A percentile compares a stretch with the other conserved stretches of the same genome.
Evolutionary conservation across 495 filamentous ascomycete species (phyloP).

Genomic region (Trichoderma erinaceum): DNA sequence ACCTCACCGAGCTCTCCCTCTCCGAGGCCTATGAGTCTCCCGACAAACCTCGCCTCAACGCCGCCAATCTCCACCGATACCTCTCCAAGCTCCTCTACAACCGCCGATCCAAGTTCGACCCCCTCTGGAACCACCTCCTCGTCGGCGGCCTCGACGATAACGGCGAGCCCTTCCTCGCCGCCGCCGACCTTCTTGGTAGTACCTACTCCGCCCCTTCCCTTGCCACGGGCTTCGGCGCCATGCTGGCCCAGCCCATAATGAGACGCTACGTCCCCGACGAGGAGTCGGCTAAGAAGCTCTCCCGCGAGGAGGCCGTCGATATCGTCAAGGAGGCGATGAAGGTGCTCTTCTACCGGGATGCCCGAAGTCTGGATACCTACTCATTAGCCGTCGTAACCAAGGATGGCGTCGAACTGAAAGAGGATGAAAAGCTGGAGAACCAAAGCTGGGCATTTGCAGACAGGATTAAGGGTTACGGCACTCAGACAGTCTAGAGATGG

Average conservation of each 20-base stretch:
- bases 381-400: conserved; percentile 83
- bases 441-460: conserved; percentile 99
- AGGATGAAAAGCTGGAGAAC: conserved; percentile 62
- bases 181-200: conserved; percentile 86
- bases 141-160: conserved; percentile 81
- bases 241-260: conserved; percentile 88
- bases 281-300: conserved; percentile 59
- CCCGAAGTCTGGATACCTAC: conserved; percentile 84
- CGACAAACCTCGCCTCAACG: conserved; percentile 56
- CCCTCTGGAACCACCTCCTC: conserved; percentile 91
- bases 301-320: conserved; percentile 69
- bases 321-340: conserved; percentile 91
- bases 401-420: conserved; percentile 74
- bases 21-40: conserved; percentile 72
- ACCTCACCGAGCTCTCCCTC: conserved; percentile 78
- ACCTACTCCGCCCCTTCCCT: conserved; percentile 80
- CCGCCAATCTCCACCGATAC: conserved; percentile 94
- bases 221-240: conserved; percentile 89
- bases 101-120: conserved; percentile 90
- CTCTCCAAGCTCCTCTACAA: conserved; percentile 90
- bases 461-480: conserved; percentile 56
- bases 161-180: conserved; percentile 78
- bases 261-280: conserved; percentile 77
- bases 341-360: conserved; percentile 95
- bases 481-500: conserved; percentile 38